Conservation (phyloP, 768 basidiomycete genomes). For the Ramaria rubella region DNA sequence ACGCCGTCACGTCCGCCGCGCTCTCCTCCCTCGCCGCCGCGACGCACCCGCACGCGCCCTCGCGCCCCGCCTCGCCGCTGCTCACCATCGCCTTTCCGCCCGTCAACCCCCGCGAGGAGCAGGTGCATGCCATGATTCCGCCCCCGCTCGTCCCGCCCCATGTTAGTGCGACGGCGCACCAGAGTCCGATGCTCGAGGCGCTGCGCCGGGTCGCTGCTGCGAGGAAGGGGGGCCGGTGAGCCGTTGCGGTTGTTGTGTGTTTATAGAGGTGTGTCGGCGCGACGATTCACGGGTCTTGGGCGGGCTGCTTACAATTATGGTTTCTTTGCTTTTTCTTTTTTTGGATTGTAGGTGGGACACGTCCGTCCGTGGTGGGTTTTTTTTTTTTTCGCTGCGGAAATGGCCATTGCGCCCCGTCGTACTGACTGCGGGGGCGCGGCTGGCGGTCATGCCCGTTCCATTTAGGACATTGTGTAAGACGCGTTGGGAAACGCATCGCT, state of each 20-base stretch:
- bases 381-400: too few relatives aligned
- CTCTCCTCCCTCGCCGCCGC: conserved; percentile 32
- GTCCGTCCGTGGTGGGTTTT: too few relatives aligned
- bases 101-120: conserved; percentile 41
- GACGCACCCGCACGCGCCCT: conserved; percentile 19
- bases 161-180: conserved; percentile 57
- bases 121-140: conserved; percentile 64
- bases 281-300: background rate
- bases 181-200: conserved; percentile 59
- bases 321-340: too few relatives aligned
- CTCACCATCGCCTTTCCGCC: conserved; percentile 60
- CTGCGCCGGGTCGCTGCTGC: conserved; percentile 1
- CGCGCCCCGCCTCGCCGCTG: conserved; percentile 33
- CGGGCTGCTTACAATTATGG: too few relatives aligned
- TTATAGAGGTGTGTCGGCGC: background rate
- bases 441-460: too few relatives aligned
- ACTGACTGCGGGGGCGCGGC: too few relatives aligned
- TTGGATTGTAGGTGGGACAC: too few relatives aligned
- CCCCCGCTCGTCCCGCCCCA: conserved; percentile 67
- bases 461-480: too few relatives aligned
- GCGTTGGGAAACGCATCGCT: too few relatives aligned
- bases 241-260: background rate
- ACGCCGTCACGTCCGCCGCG: conserved; percentile 36
- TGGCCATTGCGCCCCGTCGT: too few relatives aligned
- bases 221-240: conserved; percentile 2